Evolutionary conservation across 2,329 filamentous ascomycete species (phyloP).

Genomic region (Epichloe aotearoae): DNA sequence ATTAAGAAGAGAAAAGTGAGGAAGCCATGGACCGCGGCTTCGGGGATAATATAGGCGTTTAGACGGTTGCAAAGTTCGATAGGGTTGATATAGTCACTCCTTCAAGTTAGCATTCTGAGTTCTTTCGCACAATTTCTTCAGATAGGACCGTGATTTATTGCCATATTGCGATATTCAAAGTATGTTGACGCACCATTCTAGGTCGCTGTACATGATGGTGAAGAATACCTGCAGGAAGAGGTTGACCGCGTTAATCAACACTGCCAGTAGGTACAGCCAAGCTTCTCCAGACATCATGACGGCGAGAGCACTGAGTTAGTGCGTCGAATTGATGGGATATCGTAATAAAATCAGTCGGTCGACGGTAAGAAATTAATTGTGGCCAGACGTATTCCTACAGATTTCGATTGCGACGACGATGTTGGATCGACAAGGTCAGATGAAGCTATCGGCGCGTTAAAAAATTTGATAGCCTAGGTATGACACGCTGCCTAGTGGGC

Average conservation of each 20-base stretch:
- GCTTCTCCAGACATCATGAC: conserved; percentile 83
- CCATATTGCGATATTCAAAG: background rate
- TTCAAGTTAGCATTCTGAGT: conserved; percentile 7
- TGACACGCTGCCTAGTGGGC: background rate
- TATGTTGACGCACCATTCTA: conserved; percentile 70
- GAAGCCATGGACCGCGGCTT: conserved; percentile 94
- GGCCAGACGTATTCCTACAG: background rate
- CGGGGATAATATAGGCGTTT: conserved; percentile 98
- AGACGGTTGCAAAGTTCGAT: conserved; percentile 99
- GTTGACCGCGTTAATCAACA: conserved; percentile 99
- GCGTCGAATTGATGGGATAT: background rate
- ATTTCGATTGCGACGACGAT: background rate
- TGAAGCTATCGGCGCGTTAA: background rate
- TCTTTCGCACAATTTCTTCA: background rate
- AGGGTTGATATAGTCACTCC: conserved; percentile 97
- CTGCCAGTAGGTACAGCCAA: conserved; percentile 94
- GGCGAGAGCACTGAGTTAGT: background rate
- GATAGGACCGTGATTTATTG: background rate
- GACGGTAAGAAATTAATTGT: background rate
- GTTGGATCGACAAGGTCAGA: background rate
- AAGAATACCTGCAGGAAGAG: conserved; percentile 99
- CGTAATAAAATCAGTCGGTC: background rate
- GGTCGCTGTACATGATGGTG: conserved; percentile 99
- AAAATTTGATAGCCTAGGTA: background rate
- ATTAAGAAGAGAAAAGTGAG: conserved; percentile 91